Percentiles rank a stretch among this genome's conserved stretches.
Conservation (phyloP, 1,284 basidiomycete species). For the Ustilago bromivora region DNA sequence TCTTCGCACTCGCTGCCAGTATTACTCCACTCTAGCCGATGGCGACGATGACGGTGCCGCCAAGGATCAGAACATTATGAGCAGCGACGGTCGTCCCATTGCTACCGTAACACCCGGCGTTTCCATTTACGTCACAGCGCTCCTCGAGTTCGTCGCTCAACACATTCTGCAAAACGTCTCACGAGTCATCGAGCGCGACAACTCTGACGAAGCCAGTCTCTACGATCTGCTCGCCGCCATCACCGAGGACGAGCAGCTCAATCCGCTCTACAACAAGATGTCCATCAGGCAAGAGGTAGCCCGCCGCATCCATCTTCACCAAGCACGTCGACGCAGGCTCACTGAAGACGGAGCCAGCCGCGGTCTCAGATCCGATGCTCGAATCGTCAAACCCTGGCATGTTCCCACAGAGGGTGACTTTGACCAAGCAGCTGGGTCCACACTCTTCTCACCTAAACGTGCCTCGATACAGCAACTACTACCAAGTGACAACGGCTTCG, state of each 20-base stretch:
- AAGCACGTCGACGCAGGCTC: conserved; percentile 27
- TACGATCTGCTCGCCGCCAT: conserved; percentile 59
- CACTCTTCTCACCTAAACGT: conserved; percentile 42
- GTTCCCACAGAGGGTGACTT: conserved; percentile 55
- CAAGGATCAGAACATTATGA: conserved; percentile 65
- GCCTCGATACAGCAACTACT: conserved; percentile 28
- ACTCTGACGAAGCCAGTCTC: conserved; percentile 62
- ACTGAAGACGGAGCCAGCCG: conserved; percentile 19
- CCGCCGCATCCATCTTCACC: conserved; percentile 33
- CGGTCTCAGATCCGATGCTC: conserved; percentile 31
- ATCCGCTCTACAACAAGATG: conserved; percentile 49
- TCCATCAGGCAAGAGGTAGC: conserved; percentile 44
- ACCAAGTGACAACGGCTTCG: conserved; percentile 12
- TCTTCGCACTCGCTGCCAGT: conserved; percentile 57
- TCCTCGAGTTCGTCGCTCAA: conserved; percentile 62
- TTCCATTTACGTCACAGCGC: conserved; percentile 64
- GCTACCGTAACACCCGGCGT: conserved; percentile 65
- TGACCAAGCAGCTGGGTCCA: conserved; percentile 55
- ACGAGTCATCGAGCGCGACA: conserved; percentile 64
- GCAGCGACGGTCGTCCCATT: conserved; percentile 61
- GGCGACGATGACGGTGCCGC: conserved; percentile 49
- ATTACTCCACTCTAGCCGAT: conserved; percentile 62
- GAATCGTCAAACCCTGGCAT: conserved; percentile 54
- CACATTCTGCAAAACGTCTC: conserved; percentile 60
- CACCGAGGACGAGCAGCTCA: conserved; percentile 59